Evolutionary conservation across 495 filamentous ascomycete species (phyloP).

Genomic region (Bombardia bombarda): DNA sequence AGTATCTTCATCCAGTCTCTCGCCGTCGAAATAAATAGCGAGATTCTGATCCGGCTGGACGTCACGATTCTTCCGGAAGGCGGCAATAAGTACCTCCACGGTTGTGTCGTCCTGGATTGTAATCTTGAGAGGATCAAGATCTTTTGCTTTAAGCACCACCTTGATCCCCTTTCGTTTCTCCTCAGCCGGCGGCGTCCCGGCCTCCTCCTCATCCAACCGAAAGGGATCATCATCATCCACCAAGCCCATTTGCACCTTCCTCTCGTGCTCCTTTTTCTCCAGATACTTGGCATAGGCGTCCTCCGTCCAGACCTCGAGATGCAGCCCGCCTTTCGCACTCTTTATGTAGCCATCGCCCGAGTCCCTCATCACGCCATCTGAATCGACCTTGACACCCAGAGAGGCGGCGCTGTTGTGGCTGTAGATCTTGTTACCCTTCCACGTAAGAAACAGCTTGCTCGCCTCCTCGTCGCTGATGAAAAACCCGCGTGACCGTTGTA

Average conservation of each 20-base stretch:
- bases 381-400: slow-evolving; percentile 46
- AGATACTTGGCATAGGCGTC: slow-evolving; percentile 44
- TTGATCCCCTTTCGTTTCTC: slow-evolving; percentile 45
- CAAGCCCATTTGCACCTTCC: slow-evolving; percentile 18
- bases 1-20: slow-evolving; percentile 53
- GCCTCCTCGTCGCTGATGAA: slow-evolving; percentile 1
- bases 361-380: slow-evolving; percentile 23
- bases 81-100: slow-evolving; percentile 27
- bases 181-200: slow-evolving; percentile 11
- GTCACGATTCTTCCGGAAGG: slow-evolving; percentile 26
- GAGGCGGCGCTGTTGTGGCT: slow-evolving; percentile 65
- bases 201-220: not conserved
- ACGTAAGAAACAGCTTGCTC: slow-evolving; percentile 64
- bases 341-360: slow-evolving; percentile 28
- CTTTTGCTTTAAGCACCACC: slow-evolving; percentile 44
- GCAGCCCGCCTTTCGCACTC: slow-evolving; percentile 41
- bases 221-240: slow-evolving; percentile 7
- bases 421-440: slow-evolving; percentile 65
- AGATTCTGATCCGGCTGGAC: slow-evolving; percentile 42
- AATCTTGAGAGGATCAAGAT: slow-evolving; percentile 29
- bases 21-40: slow-evolving; percentile 72
- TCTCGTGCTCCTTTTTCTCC: slow-evolving; percentile 28
- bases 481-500: not conserved
- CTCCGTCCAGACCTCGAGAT: slow-evolving; percentile 68
- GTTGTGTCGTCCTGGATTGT: slow-evolving; percentile 29